These are phyloP conservation scores for Spiraea crenata DNA, from an alignment of 331 rosid genomes.

Conservation along the genomic window DNA sequence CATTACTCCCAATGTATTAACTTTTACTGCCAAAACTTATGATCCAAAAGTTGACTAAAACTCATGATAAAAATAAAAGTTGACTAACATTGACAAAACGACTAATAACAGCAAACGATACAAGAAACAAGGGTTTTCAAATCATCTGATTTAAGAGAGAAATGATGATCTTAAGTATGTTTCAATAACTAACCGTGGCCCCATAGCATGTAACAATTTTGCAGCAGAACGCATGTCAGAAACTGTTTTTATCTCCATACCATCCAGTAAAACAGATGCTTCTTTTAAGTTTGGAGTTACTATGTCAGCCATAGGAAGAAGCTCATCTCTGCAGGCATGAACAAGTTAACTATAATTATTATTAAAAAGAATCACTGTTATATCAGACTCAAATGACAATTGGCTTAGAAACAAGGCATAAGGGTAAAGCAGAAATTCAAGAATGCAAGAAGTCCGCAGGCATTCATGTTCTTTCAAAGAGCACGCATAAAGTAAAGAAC, in stretches of 20 bases:
- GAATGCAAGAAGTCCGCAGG: neutral
- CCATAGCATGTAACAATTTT: constrained; percentile 68
- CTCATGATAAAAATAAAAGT: too few relatives aligned
- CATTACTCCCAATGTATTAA: neutral
- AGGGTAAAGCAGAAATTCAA: neutral
- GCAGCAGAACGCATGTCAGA: constrained; percentile 89
- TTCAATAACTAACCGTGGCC: constrained; percentile 63
- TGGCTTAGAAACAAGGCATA: neutral
- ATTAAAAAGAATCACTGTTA: neutral
- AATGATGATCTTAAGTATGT: constrained; percentile 3
- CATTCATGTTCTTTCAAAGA: neutral
- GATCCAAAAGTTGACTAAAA: neutral
- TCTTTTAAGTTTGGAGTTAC: constrained; percentile 90
- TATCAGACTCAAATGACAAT: neutral
- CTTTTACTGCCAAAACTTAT: neutral
- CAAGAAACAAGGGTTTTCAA: neutral
- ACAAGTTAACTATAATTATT: constrained; percentile 13
- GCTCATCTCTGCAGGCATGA: constrained; percentile 67
- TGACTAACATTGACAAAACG: neutral
- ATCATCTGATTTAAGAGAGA: neutral
- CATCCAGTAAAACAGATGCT: constrained; percentile 84
- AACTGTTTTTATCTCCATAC: constrained; percentile 58
- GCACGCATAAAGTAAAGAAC: neutral
- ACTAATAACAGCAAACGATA: constrained; percentile 8
- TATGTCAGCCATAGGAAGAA: constrained; percentile 82